Evolutionary conservation across 345 rosid species (phyloP).

Genomic region (Eucalyptus caleyi): DNA sequence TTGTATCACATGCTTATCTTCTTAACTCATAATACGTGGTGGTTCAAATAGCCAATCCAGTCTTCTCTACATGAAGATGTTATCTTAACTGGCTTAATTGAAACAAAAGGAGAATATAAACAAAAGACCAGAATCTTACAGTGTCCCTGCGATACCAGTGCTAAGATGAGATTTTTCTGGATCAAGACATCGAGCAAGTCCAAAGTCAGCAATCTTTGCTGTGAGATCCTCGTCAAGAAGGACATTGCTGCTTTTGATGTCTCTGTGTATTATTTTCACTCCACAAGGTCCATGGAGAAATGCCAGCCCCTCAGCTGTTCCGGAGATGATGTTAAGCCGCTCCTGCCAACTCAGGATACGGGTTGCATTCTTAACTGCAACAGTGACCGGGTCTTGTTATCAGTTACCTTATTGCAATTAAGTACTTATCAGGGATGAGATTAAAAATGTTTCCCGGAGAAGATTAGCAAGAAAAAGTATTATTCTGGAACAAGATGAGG

Average conservation of each 20-base stretch:
- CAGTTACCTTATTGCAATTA: background rate
- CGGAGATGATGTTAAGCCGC: too few species aligned
- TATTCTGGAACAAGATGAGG: background rate
- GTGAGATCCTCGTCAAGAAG: too few species aligned
- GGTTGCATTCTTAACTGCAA: background rate
- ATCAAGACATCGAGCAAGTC: too few species aligned
- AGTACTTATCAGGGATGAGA: background rate
- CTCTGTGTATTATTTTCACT: too few species aligned
- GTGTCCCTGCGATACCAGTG: slow-evolving; percentile 10
- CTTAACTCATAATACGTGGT: background rate
- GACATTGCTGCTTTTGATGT: too few species aligned
- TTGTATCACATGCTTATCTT: background rate
- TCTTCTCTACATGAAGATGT: background rate
- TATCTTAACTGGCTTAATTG: background rate
- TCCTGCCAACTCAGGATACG: background rate
- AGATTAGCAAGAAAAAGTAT: background rate
- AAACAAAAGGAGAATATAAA: background rate
- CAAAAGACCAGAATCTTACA: background rate
- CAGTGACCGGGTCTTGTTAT: background rate
- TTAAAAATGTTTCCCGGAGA: background rate
- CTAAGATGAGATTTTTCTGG: slow-evolving; percentile 1
- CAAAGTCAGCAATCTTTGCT: too few species aligned
- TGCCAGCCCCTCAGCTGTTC: too few species aligned
- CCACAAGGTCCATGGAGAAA: too few species aligned
- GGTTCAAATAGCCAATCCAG: background rate